Conservation (phyloP, 805 yeast species). For the Pichia kluyveri region DNA sequence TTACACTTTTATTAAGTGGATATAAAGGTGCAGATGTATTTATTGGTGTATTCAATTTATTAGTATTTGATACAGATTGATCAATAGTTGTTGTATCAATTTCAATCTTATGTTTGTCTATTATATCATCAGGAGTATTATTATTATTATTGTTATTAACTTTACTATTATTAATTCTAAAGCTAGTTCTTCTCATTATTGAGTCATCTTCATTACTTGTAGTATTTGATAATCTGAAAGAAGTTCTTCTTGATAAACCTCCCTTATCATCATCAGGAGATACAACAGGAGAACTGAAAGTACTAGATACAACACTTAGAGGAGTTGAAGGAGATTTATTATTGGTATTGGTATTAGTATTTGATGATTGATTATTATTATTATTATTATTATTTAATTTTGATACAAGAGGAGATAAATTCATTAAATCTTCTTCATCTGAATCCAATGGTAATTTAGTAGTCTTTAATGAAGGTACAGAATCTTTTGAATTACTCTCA, state of each 20-base stretch:
- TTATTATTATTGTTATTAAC: background rate
- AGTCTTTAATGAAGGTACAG: background rate
- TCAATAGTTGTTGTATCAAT: too few relatives aligned
- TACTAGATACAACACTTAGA: conserved; percentile 10
- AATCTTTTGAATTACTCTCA: background rate
- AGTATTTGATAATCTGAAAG: conserved; percentile 8
- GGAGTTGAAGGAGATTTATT: conserved; percentile 16
- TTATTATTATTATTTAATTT: background rate
- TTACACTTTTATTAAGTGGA: background rate
- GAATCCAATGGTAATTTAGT: background rate
- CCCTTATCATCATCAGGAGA: conserved; percentile 12
- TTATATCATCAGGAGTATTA: background rate
- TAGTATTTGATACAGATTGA: background rate
- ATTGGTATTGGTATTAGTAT: background rate
- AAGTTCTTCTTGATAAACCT: conserved; percentile 11
- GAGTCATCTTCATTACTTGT: conserved; percentile 5
- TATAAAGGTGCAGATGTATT: background rate
- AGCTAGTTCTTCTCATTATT: conserved; percentile 12
- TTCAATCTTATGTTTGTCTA: background rate
- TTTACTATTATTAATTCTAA: conserved; percentile 6
- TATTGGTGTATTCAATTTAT: too few relatives aligned
- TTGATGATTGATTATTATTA: too few relatives aligned
- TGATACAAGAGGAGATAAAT: conserved; percentile 1
- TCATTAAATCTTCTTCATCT: conserved; percentile 4
- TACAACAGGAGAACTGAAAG: conserved; percentile 11